phyloP scores from a whole-genome alignment of 2,329 filamentous ascomycete genomes.

The Pyricularia sp. region DNA sequence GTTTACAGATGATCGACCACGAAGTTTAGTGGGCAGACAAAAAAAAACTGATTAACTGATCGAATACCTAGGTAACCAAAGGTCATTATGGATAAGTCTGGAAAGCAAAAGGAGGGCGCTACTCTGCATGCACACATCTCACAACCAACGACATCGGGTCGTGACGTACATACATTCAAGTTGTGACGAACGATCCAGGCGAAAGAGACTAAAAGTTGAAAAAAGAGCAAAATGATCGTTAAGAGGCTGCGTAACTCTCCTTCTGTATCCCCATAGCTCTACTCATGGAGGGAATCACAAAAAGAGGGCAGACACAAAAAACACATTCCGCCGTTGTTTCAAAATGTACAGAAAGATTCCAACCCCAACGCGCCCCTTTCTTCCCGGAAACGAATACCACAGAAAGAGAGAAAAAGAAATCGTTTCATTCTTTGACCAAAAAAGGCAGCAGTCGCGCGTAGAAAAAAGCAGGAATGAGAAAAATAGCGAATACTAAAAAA shows the following conservation, averaged over 20 bases:
- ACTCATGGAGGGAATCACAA: conserved; percentile 1
- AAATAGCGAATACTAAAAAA: conserved; percentile 11
- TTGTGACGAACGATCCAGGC: background rate
- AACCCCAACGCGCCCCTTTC: conserved; percentile 20
- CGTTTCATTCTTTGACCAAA: conserved; percentile 13
- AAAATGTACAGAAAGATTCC: conserved; percentile 23
- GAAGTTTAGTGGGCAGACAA: too few relatives aligned
- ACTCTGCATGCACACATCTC: background rate
- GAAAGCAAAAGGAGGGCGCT: background rate
- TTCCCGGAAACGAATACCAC: conserved; percentile 6
- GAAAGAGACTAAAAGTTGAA: background rate
- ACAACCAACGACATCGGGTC: background rate
- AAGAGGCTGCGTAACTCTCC: background rate
- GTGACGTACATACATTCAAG: background rate
- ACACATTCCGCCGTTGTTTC: conserved; percentile 13
- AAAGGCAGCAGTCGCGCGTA: conserved; percentile 15
- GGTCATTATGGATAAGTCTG: background rate
- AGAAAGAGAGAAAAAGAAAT: conserved; percentile 5
- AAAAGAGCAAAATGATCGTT: conserved; percentile 6
- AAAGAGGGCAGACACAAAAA: conserved; percentile 7
- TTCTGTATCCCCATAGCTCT: background rate
- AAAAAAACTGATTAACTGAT: too few relatives aligned
- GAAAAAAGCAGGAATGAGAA: conserved; percentile 14
- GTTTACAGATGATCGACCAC: too few relatives aligned
- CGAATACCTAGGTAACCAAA: too few relatives aligned